phyloP scores from a whole-genome alignment of 2,329 filamentous ascomycete genomes.

The Scopulariopsis brevicaulis region DNA sequence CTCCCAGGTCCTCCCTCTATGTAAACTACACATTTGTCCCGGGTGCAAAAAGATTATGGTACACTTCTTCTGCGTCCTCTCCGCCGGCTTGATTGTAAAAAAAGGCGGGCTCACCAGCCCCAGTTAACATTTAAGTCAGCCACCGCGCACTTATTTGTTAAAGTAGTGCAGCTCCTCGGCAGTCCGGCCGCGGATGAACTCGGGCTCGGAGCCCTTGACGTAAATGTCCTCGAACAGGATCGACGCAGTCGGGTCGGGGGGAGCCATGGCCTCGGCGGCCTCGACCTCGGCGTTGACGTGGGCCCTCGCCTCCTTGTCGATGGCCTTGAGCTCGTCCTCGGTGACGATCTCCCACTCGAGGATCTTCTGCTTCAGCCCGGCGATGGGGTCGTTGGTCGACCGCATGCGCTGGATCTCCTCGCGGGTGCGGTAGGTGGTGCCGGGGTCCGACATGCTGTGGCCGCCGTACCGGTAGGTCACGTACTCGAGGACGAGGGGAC shows the following conservation, averaged over 20 bases:
- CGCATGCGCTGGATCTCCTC: constrained; percentile 99
- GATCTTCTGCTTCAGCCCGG: constrained; percentile 95
- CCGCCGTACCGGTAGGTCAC: constrained; percentile 99
- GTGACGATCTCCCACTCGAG: constrained; percentile 85
- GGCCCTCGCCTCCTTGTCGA: constrained; percentile 87
- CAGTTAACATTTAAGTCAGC: neutral
- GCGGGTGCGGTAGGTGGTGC: constrained; percentile 97
- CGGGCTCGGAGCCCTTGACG: constrained; percentile 75
- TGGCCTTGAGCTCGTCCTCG: constrained; percentile 90
- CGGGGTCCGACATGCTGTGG: constrained; percentile 99
- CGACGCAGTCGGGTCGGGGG: constrained; percentile 65
- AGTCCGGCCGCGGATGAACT: constrained; percentile 77
- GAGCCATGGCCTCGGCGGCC: constrained; percentile 76
- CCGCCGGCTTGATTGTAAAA: neutral
- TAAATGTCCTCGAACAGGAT: constrained; percentile 97
- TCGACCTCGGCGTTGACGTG: constrained; percentile 85
- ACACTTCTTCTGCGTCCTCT: neutral
- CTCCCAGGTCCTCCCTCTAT: neutral
- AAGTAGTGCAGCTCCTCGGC: constrained; percentile 95
- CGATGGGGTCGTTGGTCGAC: constrained; percentile 95
- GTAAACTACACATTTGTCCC: neutral
- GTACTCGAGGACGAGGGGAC: constrained; percentile 94
- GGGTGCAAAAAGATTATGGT: neutral
- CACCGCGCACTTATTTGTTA: constrained; percentile 22
- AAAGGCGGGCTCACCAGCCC: neutral